Conservation (phyloP, 176 grass and related monocot genomes). For the Musa beccarii region DNA sequence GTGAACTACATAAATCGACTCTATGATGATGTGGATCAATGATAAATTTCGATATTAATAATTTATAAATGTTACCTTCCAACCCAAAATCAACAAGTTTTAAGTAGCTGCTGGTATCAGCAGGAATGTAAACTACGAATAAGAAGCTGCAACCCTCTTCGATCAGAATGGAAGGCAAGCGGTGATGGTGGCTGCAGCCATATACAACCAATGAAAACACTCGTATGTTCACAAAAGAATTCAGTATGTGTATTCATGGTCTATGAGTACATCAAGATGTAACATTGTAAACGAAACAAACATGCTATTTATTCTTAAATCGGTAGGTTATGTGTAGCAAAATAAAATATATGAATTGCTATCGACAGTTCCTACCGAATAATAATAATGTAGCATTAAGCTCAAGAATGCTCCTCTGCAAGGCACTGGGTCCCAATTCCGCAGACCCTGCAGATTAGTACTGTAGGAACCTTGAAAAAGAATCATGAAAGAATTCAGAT, state of each 20-base stretch:
- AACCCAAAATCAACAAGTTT: too few species aligned
- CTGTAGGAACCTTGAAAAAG: not conserved
- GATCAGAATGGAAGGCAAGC: too few species aligned
- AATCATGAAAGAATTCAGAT: conserved; percentile 33
- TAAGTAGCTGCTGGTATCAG: too few species aligned
- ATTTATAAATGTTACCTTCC: too few species aligned
- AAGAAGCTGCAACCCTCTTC: too few species aligned
- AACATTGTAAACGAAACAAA: not conserved
- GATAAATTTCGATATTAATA: too few species aligned
- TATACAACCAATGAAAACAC: too few species aligned
- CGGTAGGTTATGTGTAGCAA: conserved; percentile 27
- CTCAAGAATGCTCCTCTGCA: conserved; percentile 30
- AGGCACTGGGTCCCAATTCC: conserved; percentile 9
- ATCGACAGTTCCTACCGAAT: conserved; percentile 51
- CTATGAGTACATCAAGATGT: not conserved
- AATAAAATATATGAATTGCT: conserved; percentile 39
- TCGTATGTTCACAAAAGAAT: conserved; percentile 1
- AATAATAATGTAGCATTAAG: conserved; percentile 21
- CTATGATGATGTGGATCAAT: too few species aligned
- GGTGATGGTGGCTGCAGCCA: too few species aligned
- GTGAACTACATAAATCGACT: too few species aligned
- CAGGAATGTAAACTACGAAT: too few species aligned
- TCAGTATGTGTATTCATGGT: not conserved
- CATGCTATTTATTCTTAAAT: conserved; percentile 4
- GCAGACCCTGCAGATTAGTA: not conserved